Base-by-base conservation (phyloP, 352 stramenopile genomes). In the Thraustochytrium striatum region DNA sequence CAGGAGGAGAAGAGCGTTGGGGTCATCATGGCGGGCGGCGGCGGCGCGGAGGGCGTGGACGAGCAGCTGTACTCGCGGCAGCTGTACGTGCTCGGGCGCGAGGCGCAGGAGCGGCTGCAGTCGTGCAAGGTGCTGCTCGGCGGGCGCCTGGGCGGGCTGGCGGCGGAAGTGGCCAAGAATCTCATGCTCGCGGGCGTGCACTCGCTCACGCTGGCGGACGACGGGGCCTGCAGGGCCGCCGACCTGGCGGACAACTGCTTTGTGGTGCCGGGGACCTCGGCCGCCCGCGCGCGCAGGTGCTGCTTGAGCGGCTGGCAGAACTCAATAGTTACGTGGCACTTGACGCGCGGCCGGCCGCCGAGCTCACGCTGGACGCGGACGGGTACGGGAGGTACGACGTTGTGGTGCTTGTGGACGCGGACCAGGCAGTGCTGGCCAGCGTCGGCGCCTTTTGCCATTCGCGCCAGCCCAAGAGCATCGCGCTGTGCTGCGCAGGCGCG, bases 41-140 rank as follows among this genome's bases (percentile, higher is more conserved):
- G n/a, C n/a, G n/a, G n/a, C n/a, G 47, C 47, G 47, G 25, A 25
- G 47, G 25, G 25, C 25, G 25, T 82, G 57, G 65, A 84, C 57
- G 81, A 84, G 36, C 73, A 72, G 30, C 86, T 96, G 8, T 95
- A 96, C 84, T 95, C 89, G 82, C 90, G 92, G 53, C 96, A 99
- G 89, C 90, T 99, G 11, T 99, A 99, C 82, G 96, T 99, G 30
- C 98, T 99, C 92, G 97, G 97, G 21, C 94, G 97, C 83, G 96
- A 99, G 82, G 97, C 96, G 19, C 96, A 99, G 88, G 86, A 92
- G 75, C 89, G 93, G 53, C 98, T 99, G 95, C 93, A 95, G 81
- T 85, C 87, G 25, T 92, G 91, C 25, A 95, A 94, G 61, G 95
- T 98, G 35, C 88, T 99, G 41, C 87, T 99, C 79, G 84, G 98